A percentile compares a stretch with the other conserved stretches of the same genome.
Evolutionary conservation across 345 rosid species (phyloP).

Genomic region (Rhodomyrtus tomentosa): DNA sequence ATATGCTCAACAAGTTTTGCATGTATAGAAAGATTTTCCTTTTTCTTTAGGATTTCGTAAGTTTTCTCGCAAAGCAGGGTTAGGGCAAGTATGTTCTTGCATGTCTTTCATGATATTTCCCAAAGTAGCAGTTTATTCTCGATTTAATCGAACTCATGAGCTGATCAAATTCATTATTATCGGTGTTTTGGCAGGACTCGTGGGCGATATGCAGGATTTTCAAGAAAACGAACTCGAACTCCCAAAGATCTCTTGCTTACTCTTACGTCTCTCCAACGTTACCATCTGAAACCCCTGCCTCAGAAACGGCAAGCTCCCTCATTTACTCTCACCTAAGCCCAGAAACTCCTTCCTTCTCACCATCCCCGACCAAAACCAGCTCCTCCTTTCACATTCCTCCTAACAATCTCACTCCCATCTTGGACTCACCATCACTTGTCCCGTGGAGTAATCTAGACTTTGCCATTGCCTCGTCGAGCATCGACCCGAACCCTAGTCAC

Average conservation of each 20-base stretch:
- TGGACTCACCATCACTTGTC: neutral
- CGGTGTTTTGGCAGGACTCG: constrained; percentile 44
- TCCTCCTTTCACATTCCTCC: neutral
- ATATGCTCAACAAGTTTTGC: neutral
- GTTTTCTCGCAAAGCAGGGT: neutral
- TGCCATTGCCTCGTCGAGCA: neutral
- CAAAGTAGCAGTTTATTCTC: neutral
- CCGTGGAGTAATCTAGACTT: neutral
- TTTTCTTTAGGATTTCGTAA: neutral
- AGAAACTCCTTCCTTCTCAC: constrained; percentile 1
- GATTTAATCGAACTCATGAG: neutral
- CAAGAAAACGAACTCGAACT: constrained; percentile 65
- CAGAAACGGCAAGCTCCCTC: constrained; percentile 4
- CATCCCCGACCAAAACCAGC: neutral
- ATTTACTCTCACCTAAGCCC: constrained; percentile 3
- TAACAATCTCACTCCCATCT: neutral
- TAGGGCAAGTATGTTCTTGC: neutral
- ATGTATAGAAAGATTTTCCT: neutral
- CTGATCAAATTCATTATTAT: neutral
- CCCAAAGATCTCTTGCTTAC: constrained; percentile 35
- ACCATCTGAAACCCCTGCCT: constrained; percentile 14
- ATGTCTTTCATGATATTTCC: neutral
- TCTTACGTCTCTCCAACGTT: constrained; percentile 47
- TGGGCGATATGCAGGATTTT: constrained; percentile 97
- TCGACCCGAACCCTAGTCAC: neutral